phyloP scores from a whole-genome alignment of 1,139 yeast species.

The Hansenula lynferdii region DNA sequence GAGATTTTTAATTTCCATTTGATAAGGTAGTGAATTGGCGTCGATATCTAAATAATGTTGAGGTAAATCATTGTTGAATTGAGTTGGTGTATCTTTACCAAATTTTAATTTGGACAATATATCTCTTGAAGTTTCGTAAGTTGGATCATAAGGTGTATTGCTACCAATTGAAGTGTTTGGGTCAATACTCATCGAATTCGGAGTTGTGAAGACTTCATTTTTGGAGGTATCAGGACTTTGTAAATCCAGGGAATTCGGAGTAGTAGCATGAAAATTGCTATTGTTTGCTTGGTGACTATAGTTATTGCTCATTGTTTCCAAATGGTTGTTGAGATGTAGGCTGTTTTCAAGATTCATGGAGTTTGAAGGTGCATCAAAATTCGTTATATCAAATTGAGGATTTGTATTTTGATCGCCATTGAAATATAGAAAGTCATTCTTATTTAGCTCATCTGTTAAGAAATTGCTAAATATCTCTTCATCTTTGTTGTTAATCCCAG shows the following conservation, averaged over 20 bases:
- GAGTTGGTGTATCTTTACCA: constrained; percentile 34
- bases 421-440: constrained; percentile 16
- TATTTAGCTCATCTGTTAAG: constrained; percentile 21
- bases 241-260: constrained; percentile 14
- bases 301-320: neutral
- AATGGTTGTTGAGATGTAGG: neutral
- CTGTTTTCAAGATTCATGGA: neutral
- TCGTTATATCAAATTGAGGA: neutral
- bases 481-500: constrained; percentile 4
- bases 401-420: neutral
- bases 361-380: neutral
- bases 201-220: constrained; percentile 20
- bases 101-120: constrained; percentile 52
- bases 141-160: constrained; percentile 5
- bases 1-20: constrained; percentile 52
- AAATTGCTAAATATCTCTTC: constrained; percentile 20
- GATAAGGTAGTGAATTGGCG: constrained; percentile 45
- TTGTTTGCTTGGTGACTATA: constrained; percentile 1
- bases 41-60: constrained; percentile 19
- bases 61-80: constrained; percentile 19
- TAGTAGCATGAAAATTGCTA: too few relatives aligned
- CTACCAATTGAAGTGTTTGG: neutral
- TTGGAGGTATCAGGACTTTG: constrained; percentile 9
- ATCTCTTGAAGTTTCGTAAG: constrained; percentile 45
- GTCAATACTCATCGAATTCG: constrained; percentile 9